Evolutionary conservation across 1,284 basidiomycete genomes (phyloP).

Genomic region (Cryptococcus deneoformans): DNA sequence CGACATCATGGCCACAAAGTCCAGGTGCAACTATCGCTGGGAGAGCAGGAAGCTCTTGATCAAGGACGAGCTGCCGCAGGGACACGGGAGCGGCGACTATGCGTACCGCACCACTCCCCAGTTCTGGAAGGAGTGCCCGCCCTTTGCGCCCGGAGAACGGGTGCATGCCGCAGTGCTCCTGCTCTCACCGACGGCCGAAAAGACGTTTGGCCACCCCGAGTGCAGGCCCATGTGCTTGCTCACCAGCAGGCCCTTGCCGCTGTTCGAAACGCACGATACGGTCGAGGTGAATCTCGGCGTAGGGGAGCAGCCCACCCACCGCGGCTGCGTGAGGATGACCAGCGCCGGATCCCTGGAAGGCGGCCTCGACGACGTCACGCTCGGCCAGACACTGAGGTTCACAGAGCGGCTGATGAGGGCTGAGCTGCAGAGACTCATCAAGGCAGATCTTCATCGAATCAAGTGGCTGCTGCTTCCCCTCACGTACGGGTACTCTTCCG

Average conservation of each 20-base stretch:
- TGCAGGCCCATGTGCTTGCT: conserved; percentile 22
- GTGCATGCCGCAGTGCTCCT: too few species aligned
- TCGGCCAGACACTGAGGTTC: conserved; percentile 19
- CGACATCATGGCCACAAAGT: conserved; percentile 1
- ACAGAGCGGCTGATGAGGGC: conserved; percentile 30
- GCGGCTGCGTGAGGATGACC: conserved; percentile 11
- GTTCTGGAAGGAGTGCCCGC: conserved; percentile 19
- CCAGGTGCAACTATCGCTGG: background rate
- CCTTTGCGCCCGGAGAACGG: background rate
- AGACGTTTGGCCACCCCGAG: background rate
- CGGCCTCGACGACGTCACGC: conserved; percentile 14
- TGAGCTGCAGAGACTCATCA: conserved; percentile 24
- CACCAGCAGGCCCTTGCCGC: conserved; percentile 15
- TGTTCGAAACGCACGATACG: conserved; percentile 3
- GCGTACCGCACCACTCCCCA: conserved; percentile 5
- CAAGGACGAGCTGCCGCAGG: conserved; percentile 4
- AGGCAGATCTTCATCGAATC: conserved; percentile 10
- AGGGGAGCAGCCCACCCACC: conserved; percentile 7
- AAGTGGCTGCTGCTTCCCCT: conserved; percentile 34
- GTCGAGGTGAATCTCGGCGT: conserved; percentile 1
- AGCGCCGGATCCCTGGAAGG: conserved; percentile 20
- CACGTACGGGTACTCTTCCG: conserved; percentile 1
- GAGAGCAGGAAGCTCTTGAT: conserved; percentile 3
- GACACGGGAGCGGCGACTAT: conserved; percentile 5
- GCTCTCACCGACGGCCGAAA: background rate